phyloP scores from a whole-genome alignment of 768 basidiomycete species.

The Dacryopinax spathularia region DNA sequence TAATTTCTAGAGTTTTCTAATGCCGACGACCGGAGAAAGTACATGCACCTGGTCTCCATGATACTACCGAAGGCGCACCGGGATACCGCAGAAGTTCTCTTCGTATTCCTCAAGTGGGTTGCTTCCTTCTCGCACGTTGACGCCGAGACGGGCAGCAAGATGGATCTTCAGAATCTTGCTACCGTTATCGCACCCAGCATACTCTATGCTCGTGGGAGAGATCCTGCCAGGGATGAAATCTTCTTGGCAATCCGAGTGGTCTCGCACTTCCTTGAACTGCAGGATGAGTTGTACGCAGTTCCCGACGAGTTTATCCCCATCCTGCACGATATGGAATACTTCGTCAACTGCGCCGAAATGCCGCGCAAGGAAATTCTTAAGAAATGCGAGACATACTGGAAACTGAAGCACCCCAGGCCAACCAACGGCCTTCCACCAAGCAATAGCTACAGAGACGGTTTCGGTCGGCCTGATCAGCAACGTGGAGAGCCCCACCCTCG shows the following conservation, averaged over 20 bases:
- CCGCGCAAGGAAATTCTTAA: slow-evolving; percentile 92
- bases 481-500: background rate
- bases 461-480: background rate
- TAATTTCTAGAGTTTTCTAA: slow-evolving; percentile 44
- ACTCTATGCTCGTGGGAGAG: slow-evolving; percentile 67
- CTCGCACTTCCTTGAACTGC: slow-evolving; percentile 73
- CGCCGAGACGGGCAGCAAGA: slow-evolving; percentile 92
- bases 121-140: slow-evolving; percentile 98
- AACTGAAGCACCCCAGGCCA: slow-evolving; percentile 9
- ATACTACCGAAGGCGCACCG: slow-evolving; percentile 86
- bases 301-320: slow-evolving; percentile 79
- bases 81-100: slow-evolving; percentile 94
- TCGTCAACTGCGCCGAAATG: slow-evolving; percentile 71
- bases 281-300: slow-evolving; percentile 92
- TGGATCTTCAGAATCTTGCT: slow-evolving; percentile 91
- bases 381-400: slow-evolving; percentile 81
- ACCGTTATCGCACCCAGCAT: slow-evolving; percentile 98
- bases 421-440: background rate
- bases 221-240: slow-evolving; percentile 84
- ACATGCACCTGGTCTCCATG: slow-evolving; percentile 72
- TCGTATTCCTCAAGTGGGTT: slow-evolving; percentile 98
- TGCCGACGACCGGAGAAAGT: slow-evolving; percentile 63
- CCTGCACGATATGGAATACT: slow-evolving; percentile 83
- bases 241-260: slow-evolving; percentile 79
- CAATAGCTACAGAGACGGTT: background rate